Base-by-base conservation (phyloP, 768 basidiomycete species). In the Mycena galericulata region DNA sequence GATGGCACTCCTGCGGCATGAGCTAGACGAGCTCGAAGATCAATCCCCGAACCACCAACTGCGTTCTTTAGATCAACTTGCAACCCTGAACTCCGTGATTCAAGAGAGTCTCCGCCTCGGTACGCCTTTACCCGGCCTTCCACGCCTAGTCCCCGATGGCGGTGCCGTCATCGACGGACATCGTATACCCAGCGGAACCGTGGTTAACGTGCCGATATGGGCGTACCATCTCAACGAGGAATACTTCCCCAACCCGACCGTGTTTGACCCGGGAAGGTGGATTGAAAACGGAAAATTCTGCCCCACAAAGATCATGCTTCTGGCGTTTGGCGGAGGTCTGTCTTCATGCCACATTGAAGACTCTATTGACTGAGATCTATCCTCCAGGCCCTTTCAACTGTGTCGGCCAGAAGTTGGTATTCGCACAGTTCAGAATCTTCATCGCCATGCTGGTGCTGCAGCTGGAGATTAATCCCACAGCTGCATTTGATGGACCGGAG, bases 1-100 rank as follows among this genome's bases (percentile, higher is more conserved):
- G 62, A 11, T 89, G 97, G 78, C 98, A 96, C 78, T 97, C 95
- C 11, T 95, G 90, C 79, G 98, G 96, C 92, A 98, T 2, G 53
- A 56, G 34, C 46, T 64, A 18, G 40, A 53, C 26, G 50, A 15
- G 10, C 6, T 26, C 12, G 22, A 27, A 7, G 29, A 32, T 2
- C 20, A 45, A n/a, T 17, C 45, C 3, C 47, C 59, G 12, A 15
- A 3, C 4, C 47, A 47, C 1, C 36, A 4, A 2, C 34, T 50
- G 15, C 34, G 11, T 27, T 9, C 24, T 10, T 38, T 65, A 8
- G 64, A 65, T 15, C 15, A 41, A 18, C 34, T 57, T 15, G 12
- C 20, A 1, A 38, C 58, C 40, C 22, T 65, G 20, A 51, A 58
- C 10, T 46, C 64, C 1, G 18, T 65, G 1, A 32, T 65, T 10